phyloP scores from a whole-genome alignment of 495 filamentous ascomycete genomes.

The Hypoxylon cercidicola region DNA sequence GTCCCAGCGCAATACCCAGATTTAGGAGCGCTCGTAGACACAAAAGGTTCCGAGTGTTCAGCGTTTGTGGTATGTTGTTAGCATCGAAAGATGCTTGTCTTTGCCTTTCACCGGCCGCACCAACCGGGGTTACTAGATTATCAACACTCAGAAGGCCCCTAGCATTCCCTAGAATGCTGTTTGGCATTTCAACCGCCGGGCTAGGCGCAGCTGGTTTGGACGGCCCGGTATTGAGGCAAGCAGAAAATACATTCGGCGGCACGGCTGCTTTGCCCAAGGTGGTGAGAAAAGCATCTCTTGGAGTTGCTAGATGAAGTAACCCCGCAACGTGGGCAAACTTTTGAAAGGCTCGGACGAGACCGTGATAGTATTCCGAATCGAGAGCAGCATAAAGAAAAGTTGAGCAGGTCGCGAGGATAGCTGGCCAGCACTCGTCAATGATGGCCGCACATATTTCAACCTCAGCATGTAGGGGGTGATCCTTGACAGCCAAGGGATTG shows the following conservation, averaged over 20 bases:
- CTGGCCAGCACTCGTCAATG: constrained; percentile 94
- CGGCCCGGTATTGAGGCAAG: constrained; percentile 62
- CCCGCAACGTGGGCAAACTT: constrained; percentile 96
- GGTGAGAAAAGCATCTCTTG: constrained; percentile 93
- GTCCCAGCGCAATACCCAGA: constrained; percentile 91
- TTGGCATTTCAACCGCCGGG: constrained; percentile 57
- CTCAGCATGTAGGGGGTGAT: constrained; percentile 73
- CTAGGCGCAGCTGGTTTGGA: constrained; percentile 53
- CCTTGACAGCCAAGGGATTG: constrained; percentile 79
- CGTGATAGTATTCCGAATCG: constrained; percentile 94
- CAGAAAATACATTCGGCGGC: constrained; percentile 76
- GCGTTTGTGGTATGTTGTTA: constrained; percentile 54
- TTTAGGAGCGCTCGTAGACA: constrained; percentile 92
- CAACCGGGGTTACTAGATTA: constrained; percentile 62
- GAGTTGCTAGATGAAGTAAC: constrained; percentile 81
- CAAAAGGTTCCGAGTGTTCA: constrained; percentile 89
- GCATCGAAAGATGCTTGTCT: constrained; percentile 64
- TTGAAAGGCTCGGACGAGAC: constrained; percentile 91
- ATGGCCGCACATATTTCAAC: constrained; percentile 81
- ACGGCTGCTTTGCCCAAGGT: constrained; percentile 93
- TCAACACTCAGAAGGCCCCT: constrained; percentile 75
- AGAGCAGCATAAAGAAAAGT: constrained; percentile 92
- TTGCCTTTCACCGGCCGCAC: constrained; percentile 59
- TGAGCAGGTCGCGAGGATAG: constrained; percentile 90
- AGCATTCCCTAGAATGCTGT: constrained; percentile 68